Evolutionary conservation across 2,329 filamentous ascomycete species (phyloP).

Genomic region (Aspergillus udagawae): DNA sequence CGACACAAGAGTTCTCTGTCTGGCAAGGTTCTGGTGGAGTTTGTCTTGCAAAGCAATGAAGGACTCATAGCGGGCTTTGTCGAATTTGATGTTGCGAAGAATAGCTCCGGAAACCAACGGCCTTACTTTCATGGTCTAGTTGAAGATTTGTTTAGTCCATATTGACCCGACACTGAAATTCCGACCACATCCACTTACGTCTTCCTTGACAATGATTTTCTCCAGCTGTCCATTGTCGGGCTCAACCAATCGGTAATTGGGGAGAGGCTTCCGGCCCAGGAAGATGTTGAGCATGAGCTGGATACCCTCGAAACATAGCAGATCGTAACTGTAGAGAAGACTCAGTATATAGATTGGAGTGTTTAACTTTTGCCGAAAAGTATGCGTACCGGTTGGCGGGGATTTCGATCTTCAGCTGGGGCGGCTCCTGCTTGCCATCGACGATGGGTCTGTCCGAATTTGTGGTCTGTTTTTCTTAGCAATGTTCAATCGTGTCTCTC

Average conservation of each 20-base stretch:
- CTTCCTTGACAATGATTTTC: conserved; percentile 72
- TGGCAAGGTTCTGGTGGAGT: conserved; percentile 90
- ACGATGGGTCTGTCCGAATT: conserved; percentile 68
- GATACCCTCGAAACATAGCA: conserved; percentile 97
- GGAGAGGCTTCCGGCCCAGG: conserved; percentile 68
- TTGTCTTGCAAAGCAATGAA: conserved; percentile 99
- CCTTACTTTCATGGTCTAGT: conserved; percentile 68
- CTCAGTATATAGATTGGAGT: conserved; percentile 19
- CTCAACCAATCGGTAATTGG: conserved; percentile 72
- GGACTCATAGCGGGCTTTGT: conserved; percentile 84
- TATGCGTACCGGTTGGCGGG: conserved; percentile 78
- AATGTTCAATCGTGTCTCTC: conserved; percentile 17
- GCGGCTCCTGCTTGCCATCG: conserved; percentile 76
- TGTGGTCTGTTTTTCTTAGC: conserved; percentile 54
- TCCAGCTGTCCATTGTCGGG: conserved; percentile 71
- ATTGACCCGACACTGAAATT: conserved; percentile 2
- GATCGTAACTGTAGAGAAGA: conserved; percentile 58
- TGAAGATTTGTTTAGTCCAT: neutral
- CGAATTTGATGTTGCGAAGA: conserved; percentile 86
- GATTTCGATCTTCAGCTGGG: conserved; percentile 97
- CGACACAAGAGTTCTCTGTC: conserved; percentile 88
- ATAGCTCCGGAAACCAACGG: conserved; percentile 88
- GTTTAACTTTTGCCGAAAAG: neutral
- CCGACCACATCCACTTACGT: conserved; percentile 38
- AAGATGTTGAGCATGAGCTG: conserved; percentile 95